Percentiles rank a stretch among this genome's conserved stretches.
phyloP scores from a whole-genome alignment of 495 filamentous ascomycete genomes.

The Neurospora hispaniola region DNA sequence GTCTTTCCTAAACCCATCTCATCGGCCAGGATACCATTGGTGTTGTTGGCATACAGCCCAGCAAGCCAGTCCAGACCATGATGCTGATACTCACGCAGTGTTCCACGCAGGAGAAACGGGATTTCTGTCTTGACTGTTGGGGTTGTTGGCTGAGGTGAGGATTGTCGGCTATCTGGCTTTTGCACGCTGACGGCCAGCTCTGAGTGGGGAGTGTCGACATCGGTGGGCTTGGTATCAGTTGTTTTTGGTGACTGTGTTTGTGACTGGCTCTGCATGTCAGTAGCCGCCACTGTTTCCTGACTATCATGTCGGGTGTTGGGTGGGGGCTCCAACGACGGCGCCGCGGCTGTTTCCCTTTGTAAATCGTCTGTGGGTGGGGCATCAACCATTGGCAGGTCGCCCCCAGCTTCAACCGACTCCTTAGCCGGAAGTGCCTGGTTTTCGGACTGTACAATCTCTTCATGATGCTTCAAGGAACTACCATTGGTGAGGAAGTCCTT shows the following conservation, averaged over 20 bases:
- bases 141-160: constrained; percentile 32
- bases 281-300: constrained; percentile 27
- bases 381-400: constrained; percentile 39
- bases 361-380: constrained; percentile 8
- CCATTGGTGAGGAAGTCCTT: background rate
- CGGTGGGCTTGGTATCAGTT: constrained; percentile 58
- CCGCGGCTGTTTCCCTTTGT: constrained; percentile 5
- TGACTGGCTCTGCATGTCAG: constrained; percentile 30
- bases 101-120: constrained; percentile 83
- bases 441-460: background rate
- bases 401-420: constrained; percentile 29
- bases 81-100: constrained; percentile 92
- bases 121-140: constrained; percentile 54
- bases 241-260: constrained; percentile 47
- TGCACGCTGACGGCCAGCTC: constrained; percentile 33
- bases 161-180: constrained; percentile 29
- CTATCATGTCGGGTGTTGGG: constrained; percentile 15
- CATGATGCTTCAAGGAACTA: background rate
- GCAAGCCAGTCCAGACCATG: constrained; percentile 95
- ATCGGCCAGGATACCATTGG: constrained; percentile 97
- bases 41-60: constrained; percentile 78
- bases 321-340: constrained; percentile 15
- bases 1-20: constrained; percentile 99
- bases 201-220: constrained; percentile 55
- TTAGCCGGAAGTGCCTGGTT: constrained; percentile 8